Evolutionary conservation across 2,329 filamentous ascomycete genomes (phyloP).

Genomic region (Orbilia quercus): DNA sequence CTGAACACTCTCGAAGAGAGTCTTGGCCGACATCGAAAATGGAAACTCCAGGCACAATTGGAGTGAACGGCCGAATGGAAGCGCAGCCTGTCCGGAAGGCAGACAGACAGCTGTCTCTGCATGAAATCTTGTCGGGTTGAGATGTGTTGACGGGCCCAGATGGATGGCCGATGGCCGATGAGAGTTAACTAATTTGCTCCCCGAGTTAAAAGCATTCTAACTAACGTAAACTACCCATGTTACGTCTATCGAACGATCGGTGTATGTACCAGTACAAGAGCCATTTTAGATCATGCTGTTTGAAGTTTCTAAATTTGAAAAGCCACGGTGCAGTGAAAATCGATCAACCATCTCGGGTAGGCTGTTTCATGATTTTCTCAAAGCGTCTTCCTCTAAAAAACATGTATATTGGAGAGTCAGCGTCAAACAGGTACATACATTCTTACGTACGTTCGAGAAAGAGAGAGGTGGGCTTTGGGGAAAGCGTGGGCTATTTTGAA

Average conservation of each 20-base stretch:
- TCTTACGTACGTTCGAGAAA: no score
- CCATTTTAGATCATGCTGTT: slow-evolving; percentile 3
- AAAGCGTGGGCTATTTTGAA: slow-evolving; percentile 24
- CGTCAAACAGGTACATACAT: not conserved
- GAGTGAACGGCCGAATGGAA: slow-evolving; percentile 33
- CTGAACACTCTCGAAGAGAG: slow-evolving; percentile 1
- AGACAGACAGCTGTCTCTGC: slow-evolving; percentile 34
- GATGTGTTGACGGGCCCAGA: slow-evolving; percentile 37
- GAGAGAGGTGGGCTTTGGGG: slow-evolving; percentile 52
- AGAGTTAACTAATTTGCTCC: no score
- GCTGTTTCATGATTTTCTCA: slow-evolving; percentile 35
- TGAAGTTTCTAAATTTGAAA: slow-evolving; percentile 48
- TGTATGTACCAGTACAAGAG: slow-evolving; percentile 42
- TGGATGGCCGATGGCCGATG: not conserved
- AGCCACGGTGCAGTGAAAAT: slow-evolving; percentile 10
- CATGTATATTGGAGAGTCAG: slow-evolving; percentile 24
- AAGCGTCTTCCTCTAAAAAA: slow-evolving; percentile 11
- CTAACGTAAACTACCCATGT: slow-evolving; percentile 6
- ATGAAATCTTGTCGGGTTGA: slow-evolving; percentile 38
- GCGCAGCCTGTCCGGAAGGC: slow-evolving; percentile 41
- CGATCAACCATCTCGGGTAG: slow-evolving; percentile 19
- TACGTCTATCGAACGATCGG: slow-evolving; percentile 9
- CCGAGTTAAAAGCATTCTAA: no score
- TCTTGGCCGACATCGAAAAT: slow-evolving; percentile 23
- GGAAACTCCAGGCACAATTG: slow-evolving; percentile 41